Evolutionary conservation across 257 asterid species (phyloP), one percentile per base, ranked within the genome.

Genomic region (Fraxinus excelsior): DNA sequence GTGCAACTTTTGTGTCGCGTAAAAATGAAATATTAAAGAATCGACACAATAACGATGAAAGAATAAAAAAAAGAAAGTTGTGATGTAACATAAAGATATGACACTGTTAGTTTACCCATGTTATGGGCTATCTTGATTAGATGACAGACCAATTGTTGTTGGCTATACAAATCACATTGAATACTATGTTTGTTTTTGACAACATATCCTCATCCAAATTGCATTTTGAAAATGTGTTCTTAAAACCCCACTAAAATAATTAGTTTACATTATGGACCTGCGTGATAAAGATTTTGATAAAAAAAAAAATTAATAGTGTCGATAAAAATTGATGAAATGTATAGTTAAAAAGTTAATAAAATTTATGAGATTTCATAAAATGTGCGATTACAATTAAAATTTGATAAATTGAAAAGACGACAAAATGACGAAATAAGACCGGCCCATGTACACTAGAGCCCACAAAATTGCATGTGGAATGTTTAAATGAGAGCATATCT

Each of bases 401-500:
- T 12, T 12, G 16, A 42, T 42, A 0, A 42, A 4, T 13, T 12
- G 2, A 38, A 42, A 42, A 42, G 19, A 11, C 4, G 1, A 3
- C n/a, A 46, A 16, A 46, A 46, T 14, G 31, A 44, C 71, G 31
- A 6, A 60, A 18, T 21, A n/a, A 72, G 83, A 72, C 56, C 78
- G 78, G 79, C 82, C 70, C 35, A 38, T 29, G 26, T 66, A 66
- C 25, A 66, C 25, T 40, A n/a, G 32, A 68, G 37, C 40, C 40
- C 62, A 31, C 46, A 34, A 68, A 71, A 67, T 18, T 62, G 78
- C 88, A 82, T 76, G 86, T 84, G 86, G 65, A 31, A 69, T 79
- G 84, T 79, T 76, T 76, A 73, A 76, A 79, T 81, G 72, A 53
- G 28, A 37, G 72, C 71, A 79, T 62, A 14, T 44, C 60, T 42